phyloP scores from a whole-genome alignment of 805 yeast species.

The Millerozyma acaciae region DNA sequence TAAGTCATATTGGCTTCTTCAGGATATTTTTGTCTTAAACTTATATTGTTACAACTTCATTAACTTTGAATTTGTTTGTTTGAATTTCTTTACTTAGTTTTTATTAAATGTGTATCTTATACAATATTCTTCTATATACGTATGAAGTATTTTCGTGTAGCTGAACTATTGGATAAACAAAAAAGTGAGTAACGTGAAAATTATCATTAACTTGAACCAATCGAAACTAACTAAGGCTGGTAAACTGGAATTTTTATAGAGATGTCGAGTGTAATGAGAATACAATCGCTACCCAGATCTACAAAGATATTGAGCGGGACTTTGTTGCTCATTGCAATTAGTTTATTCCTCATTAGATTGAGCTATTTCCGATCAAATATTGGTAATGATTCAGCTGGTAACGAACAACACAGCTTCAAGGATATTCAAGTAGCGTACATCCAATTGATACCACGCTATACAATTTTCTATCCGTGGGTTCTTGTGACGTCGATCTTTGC shows the following conservation, averaged over 20 bases:
- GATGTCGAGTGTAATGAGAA: slow-evolving; percentile 7
- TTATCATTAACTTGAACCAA: no score
- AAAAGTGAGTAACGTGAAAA: no score
- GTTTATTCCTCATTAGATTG: slow-evolving; percentile 41
- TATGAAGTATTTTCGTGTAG: no score
- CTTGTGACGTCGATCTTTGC: slow-evolving; percentile 60
- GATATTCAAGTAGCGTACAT: slow-evolving; percentile 51
- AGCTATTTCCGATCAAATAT: slow-evolving; percentile 20
- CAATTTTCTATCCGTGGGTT: slow-evolving; percentile 62
- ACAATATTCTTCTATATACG: no score
- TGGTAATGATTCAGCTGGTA: slow-evolving; percentile 8
- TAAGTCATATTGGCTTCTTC: no score
- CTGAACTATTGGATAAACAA: no score
- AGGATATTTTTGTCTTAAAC: no score
- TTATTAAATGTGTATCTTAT: no score
- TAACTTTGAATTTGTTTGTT: no score
- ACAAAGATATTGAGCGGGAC: slow-evolving; percentile 42
- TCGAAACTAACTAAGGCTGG: no score
- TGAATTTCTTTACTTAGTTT: no score
- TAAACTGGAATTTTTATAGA: slow-evolving; percentile 1
- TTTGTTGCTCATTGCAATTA: slow-evolving; percentile 35
- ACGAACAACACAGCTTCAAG: slow-evolving; percentile 20
- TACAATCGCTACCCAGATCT: slow-evolving; percentile 39
- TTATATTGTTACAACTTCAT: no score
- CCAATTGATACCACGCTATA: slow-evolving; percentile 60